Percentiles rank a stretch among this genome's conserved stretches.
Conservation (phyloP, 192 early-diverging fungal genomes). For the Entomortierella parvispora region DNA sequence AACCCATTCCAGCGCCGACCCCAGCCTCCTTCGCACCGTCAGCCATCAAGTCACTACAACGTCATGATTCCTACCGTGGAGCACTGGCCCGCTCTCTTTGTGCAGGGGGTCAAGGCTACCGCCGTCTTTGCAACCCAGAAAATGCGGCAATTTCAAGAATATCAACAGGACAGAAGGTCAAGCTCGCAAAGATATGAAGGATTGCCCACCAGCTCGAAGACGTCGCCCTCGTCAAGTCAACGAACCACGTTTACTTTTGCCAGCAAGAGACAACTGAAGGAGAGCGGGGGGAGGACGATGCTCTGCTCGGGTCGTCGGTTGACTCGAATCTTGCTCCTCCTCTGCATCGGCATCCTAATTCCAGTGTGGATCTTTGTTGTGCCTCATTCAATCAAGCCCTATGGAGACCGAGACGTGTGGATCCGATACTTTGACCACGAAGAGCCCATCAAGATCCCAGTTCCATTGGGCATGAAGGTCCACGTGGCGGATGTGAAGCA, state of each 20-base stretch:
- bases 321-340: background rate
- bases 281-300: background rate
- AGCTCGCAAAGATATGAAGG: background rate
- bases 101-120: background rate
- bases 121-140: background rate
- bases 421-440: slow-evolving; percentile 27
- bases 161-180: too few relatives aligned
- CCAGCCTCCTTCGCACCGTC: background rate
- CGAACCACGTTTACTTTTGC: background rate
- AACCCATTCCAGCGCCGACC: slow-evolving; percentile 11
- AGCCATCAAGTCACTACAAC: slow-evolving; percentile 13
- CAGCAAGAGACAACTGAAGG: slow-evolving; percentile 10
- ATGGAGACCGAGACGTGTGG: slow-evolving; percentile 18
- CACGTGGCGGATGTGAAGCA: slow-evolving; percentile 35
- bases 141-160: background rate
- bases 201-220: too few relatives aligned
- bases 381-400: background rate
- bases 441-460: slow-evolving; percentile 18
- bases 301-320: slow-evolving; percentile 6
- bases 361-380: background rate
- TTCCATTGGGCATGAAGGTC: background rate
- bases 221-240: too few relatives aligned
- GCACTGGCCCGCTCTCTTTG: slow-evolving; percentile 13
- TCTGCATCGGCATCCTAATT: background rate
- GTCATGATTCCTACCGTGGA: slow-evolving; percentile 15